Conservation (phyloP, 2,329 filamentous ascomycete genomes). For the Gaeumannomyces sp. region DNA sequence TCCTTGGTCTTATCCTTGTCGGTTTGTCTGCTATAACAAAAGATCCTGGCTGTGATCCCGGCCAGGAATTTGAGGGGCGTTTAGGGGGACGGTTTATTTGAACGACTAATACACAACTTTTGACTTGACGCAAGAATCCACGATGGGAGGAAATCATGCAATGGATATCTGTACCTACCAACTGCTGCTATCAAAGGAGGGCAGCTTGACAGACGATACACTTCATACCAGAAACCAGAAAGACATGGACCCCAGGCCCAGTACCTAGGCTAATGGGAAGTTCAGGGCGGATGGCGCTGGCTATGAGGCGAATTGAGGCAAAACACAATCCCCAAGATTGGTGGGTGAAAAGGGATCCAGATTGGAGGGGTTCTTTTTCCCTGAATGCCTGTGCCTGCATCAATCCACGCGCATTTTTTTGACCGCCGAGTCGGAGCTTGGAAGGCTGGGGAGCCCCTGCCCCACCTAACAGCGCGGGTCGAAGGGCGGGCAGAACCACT, state of each 20-base stretch:
- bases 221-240: background rate
- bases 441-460: background rate
- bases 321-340: background rate
- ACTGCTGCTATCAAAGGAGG: background rate
- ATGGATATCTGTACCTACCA: background rate
- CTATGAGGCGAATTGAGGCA: background rate
- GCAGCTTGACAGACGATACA: background rate
- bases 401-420: background rate
- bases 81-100: background rate
- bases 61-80: background rate
- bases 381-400: background rate
- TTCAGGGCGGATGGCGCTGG: background rate
- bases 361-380: background rate
- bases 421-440: background rate
- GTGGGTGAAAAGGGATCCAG: background rate
- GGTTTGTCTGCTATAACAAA: background rate
- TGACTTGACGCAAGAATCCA: background rate
- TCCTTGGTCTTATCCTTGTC: conserved; percentile 1
- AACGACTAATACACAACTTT: background rate
- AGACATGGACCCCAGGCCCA: background rate
- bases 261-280: background rate
- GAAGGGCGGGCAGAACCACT: background rate
- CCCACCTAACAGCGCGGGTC: background rate
- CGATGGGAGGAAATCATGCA: background rate
- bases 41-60: background rate